phyloP scores from a whole-genome alignment of 495 filamentous ascomycete genomes.

The Aspergillus kassunensis region DNA sequence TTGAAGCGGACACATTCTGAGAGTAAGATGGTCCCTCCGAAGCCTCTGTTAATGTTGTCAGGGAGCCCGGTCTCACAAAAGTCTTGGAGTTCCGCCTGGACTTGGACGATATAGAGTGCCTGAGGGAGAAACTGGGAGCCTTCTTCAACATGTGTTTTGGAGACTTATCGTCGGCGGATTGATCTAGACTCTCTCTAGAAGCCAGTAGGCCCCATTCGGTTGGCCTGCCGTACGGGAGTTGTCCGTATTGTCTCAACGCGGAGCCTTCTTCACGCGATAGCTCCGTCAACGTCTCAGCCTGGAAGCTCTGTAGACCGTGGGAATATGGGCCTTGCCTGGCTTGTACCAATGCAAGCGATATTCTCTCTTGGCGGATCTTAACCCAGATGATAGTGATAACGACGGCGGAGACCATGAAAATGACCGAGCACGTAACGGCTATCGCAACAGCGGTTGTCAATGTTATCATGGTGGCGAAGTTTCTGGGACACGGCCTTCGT shows the following conservation, averaged over 20 bases:
- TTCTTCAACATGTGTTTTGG: constrained; percentile 26
- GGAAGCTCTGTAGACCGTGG: constrained; percentile 25
- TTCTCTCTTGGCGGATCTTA: constrained; percentile 38
- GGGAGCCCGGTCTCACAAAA: constrained; percentile 23
- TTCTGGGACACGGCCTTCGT: background rate
- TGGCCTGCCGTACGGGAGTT: constrained; percentile 37
- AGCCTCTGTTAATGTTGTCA: constrained; percentile 30
- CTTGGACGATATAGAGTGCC: constrained; percentile 28
- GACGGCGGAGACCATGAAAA: constrained; percentile 34
- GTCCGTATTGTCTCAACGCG: constrained; percentile 33
- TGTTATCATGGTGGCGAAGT: constrained; percentile 28
- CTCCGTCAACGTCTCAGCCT: constrained; percentile 34
- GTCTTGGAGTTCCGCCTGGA: constrained; percentile 26
- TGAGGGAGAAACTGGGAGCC: constrained; percentile 30
- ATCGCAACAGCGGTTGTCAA: constrained; percentile 40
- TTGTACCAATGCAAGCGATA: constrained; percentile 27
- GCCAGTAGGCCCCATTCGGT: constrained; percentile 41
- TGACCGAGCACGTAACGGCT: constrained; percentile 36
- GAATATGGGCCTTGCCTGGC: constrained; percentile 22
- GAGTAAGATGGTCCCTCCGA: constrained; percentile 16
- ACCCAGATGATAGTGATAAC: constrained; percentile 37
- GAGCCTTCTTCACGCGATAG: constrained; percentile 34
- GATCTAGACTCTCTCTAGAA: constrained; percentile 36
- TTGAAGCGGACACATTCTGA: constrained; percentile 15
- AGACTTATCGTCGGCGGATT: constrained; percentile 21